Base-by-base conservation (phyloP, 768 basidiomycete species). In the Xerocomellus amylosporus region DNA sequence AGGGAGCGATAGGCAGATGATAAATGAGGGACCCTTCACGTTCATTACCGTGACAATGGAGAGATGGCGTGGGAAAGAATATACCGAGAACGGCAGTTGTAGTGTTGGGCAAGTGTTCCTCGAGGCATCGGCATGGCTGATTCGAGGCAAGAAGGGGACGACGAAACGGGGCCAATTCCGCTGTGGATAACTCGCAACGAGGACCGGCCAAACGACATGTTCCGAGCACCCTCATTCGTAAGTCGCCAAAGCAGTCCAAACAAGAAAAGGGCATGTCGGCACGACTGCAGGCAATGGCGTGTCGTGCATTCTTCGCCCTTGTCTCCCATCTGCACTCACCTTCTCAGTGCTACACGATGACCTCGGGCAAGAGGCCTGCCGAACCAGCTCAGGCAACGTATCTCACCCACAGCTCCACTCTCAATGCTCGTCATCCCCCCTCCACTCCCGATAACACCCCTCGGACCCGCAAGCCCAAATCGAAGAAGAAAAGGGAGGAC, bases 391-490 rank as follows among this genome's bases (percentile, higher is more conserved):
- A 69, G 58, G 51, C 64, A 48, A 75, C 79, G 55, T 86, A 83
- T 75, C 79, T 82, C 55, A 75, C 82, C 52, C 83, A 80, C 67
- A 74, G 72, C 67, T 74, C 79, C 62, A 76, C 75, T 47, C 81
- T 80, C 68, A 79, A 77, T 67, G 80, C 77, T 61, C 78, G 80
- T 62, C 68, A 77, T 61, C 73, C 80, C 33, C 73, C 78, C 58
- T 70, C 75, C 56, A 75, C 78, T 7, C 73, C 79, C 47, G 83
- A 86, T 64, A 82, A 74, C 68, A 71, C 72, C 45, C 79, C 80
- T 43, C 77, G 75, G 51, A 61, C 63, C 30, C 66, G 67, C 51
- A 72, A 64, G 51, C 46, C 65, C 26, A 75, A 73, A 64, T 65
- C 68, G 68, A 66, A 72, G 51, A 81, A 77, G 68, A 75, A 77